Evolutionary conservation across 176 grass and related monocot species (phyloP).

Genomic region (Saccharum spontaneum): DNA sequence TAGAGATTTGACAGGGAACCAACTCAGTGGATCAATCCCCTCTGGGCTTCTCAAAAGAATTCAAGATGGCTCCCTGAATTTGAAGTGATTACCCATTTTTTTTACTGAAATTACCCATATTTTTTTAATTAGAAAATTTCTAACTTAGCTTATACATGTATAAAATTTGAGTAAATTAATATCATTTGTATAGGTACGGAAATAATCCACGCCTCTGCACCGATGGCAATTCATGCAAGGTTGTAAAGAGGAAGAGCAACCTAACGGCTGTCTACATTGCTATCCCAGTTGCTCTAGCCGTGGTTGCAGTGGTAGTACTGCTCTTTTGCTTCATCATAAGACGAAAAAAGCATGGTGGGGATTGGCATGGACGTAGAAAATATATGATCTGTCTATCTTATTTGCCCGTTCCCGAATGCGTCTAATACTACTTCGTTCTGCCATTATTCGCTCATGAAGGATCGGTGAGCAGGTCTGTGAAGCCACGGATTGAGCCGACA

Average conservation of each 20-base stretch:
- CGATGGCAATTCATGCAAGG: conserved; percentile 27
- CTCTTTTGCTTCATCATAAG: neutral
- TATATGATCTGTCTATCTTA: too few species aligned
- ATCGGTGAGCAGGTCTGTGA: neutral
- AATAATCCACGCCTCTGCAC: conserved; percentile 42
- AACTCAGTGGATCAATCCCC: conserved; percentile 51
- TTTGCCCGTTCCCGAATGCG: too few species aligned
- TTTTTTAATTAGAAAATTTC: too few species aligned
- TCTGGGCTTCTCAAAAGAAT: conserved; percentile 38
- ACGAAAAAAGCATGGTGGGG: conserved; percentile 26
- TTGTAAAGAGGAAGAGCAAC: conserved; percentile 25
- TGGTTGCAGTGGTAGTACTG: neutral
- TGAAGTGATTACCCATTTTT: conserved; percentile 21
- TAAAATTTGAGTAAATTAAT: neutral
- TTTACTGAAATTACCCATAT: too few species aligned
- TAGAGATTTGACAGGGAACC: conserved; percentile 59
- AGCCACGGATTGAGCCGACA: conserved; percentile 1
- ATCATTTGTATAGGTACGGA: conserved; percentile 20
- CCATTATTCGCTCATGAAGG: neutral
- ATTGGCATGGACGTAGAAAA: too few species aligned
- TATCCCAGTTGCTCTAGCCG: conserved; percentile 26
- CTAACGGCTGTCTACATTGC: conserved; percentile 27
- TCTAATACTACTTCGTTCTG: neutral
- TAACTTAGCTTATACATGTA: too few species aligned
- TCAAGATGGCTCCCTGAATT: conserved; percentile 39